A percentile compares a stretch with the other conserved stretches of the same genome.
Conservation (phyloP, 2,329 filamentous ascomycete genomes). For the Fusarium aywerte region DNA sequence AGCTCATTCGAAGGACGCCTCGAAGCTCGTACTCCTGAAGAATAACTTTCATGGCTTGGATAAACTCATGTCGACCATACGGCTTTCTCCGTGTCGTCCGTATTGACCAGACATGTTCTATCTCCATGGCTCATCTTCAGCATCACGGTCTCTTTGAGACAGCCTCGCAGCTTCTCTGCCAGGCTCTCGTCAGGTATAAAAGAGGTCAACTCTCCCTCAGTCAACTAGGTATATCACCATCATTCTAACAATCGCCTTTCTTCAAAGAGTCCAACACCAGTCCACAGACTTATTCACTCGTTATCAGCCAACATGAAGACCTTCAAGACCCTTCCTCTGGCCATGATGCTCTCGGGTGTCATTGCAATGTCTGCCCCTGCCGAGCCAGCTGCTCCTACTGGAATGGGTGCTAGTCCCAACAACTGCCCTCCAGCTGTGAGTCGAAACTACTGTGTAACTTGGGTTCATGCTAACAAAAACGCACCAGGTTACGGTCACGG, state of each 20-base stretch:
- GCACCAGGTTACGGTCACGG: constrained; percentile 52
- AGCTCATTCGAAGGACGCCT: neutral
- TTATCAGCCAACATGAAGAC: constrained; percentile 17
- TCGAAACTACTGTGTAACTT: neutral
- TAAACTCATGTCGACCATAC: neutral
- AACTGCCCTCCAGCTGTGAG: constrained; percentile 57
- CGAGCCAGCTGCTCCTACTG: constrained; percentile 49
- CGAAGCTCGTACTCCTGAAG: neutral
- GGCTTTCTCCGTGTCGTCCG: neutral
- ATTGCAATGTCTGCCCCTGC: constrained; percentile 18
- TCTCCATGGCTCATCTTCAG: neutral
- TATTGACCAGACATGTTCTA: neutral
- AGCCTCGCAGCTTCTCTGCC: neutral
- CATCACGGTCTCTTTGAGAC: neutral
- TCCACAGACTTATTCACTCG: neutral
- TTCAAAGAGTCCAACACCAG: neutral
- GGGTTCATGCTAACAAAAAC: neutral
- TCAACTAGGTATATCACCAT: neutral
- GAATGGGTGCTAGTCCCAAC: constrained; percentile 47
- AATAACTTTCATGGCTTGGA: neutral
- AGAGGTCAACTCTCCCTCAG: neutral
- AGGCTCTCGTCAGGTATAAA: neutral
- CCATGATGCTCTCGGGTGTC: constrained; percentile 17
- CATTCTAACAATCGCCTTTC: neutral
- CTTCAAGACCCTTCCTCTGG: neutral